Evolutionary conservation across 108 stramenopile species (phyloP).

Genomic region (Cyclotella sp.): DNA sequence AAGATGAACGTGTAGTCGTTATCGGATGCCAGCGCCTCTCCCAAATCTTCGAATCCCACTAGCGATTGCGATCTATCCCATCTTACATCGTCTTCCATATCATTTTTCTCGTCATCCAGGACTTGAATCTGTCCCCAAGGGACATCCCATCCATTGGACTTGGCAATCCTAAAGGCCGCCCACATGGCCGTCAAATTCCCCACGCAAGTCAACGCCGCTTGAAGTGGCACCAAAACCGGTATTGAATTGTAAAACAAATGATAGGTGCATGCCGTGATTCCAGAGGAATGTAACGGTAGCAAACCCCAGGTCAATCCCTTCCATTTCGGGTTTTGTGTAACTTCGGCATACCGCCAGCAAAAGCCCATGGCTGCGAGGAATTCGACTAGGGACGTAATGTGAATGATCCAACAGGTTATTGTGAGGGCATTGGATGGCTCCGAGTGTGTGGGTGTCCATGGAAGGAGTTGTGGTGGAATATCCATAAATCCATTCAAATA

Average conservation of each 20-base stretch:
- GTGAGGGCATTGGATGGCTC: slow-evolving; percentile 76
- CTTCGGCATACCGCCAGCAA: slow-evolving; percentile 81
- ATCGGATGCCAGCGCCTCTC: slow-evolving; percentile 68
- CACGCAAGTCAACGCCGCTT: slow-evolving; percentile 80
- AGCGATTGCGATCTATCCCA: slow-evolving; percentile 57
- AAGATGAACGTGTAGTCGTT: slow-evolving; percentile 80
- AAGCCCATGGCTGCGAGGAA: slow-evolving; percentile 93
- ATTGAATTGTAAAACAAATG: slow-evolving; percentile 93
- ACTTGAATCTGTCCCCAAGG: slow-evolving; percentile 35
- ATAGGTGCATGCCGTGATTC: slow-evolving; percentile 93
- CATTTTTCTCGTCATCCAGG: not conserved
- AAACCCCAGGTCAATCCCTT: slow-evolving; percentile 94
- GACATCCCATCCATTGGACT: slow-evolving; percentile 74
- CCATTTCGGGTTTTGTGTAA: slow-evolving; percentile 77
- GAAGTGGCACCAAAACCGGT: slow-evolving; percentile 84
- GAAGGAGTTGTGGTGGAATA: slow-evolving; percentile 39
- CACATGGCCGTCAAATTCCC: slow-evolving; percentile 84
- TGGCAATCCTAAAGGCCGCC: slow-evolving; percentile 78
- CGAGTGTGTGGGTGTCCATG: slow-evolving; percentile 43
- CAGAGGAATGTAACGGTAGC: slow-evolving; percentile 87
- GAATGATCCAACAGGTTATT: slow-evolving; percentile 88
- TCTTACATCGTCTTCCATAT: not conserved
- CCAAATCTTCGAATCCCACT: slow-evolving; percentile 85
- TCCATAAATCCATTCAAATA: slow-evolving; percentile 83
- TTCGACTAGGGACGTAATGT: slow-evolving; percentile 87